Base-by-base conservation (phyloP, 2,329 filamentous ascomycete species). In the Arachnopeziza araneosa region DNA sequence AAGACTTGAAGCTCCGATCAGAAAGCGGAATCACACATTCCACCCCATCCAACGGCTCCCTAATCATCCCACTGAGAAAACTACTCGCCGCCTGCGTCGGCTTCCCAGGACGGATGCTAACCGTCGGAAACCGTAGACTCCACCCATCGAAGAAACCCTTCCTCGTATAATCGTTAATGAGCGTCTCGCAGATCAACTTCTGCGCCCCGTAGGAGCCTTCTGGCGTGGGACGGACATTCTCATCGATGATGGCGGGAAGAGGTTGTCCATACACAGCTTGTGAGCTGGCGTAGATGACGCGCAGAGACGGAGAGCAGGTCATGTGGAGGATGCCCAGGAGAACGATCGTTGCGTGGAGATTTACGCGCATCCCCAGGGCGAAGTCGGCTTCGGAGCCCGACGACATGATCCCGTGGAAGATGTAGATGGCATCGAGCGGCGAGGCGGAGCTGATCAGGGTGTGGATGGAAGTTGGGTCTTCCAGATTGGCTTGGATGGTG, bases 321-420 rank as follows among this genome's bases (percentile, higher is more conserved):
- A 72, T 69, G 6, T 82, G 75, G 32, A 86, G 73, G 14, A 75
- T 73, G 55, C 86, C 82, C 9, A 86, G 75, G 1, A 86, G 70
- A 32, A 73, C 69, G 23, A 80, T 76, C 1, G 83, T 83, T 1
- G 80, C 80, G 63, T 85, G 83, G 50, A 85, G 75, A 68, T 86
- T 86, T 57, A 86, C 83, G 53, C 74, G 77, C 61, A 84, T 76
- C 1, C 83, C 59, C 74, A 78, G 66, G 74, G 83, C 70, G 75
- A 84, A 73, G 55, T 86, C 81, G 10, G 80, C 80, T 73, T 87
- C 84, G 19, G 83, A 79, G 17, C 83, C 83, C 23, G 79, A 79
- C 0, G 82, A 85, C 84, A 87, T 87, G 72, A 86, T 83, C 51
- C 84, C 84, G 67, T 87, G 84, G 60, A 87, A 79, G 53, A 85